Percentiles rank a stretch among this genome's conserved stretches.
phyloP scores from a whole-genome alignment of 306 rosid species.

The Ammopiptanthus mongolicus region DNA sequence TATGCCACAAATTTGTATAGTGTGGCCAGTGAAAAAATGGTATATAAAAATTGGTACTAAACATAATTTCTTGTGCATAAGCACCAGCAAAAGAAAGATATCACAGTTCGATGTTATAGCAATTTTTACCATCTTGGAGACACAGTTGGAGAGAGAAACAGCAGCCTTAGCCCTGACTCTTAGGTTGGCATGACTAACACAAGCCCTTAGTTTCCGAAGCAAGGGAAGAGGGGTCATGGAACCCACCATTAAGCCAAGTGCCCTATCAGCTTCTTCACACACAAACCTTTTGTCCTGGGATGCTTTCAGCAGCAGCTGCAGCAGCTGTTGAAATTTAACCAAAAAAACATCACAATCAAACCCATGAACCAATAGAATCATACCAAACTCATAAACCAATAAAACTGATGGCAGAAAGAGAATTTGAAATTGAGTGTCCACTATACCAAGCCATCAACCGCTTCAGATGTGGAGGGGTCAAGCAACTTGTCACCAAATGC shows the following conservation, averaged over 20 bases:
- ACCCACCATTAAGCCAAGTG: slow-evolving; percentile 57
- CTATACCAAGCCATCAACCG: slow-evolving; percentile 72
- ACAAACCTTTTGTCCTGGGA: slow-evolving; percentile 90
- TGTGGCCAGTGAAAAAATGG: too few relatives aligned
- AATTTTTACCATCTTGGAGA: slow-evolving; percentile 71
- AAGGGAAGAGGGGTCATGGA: slow-evolving; percentile 69
- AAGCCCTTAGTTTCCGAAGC: slow-evolving; percentile 50
- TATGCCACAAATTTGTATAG: too few relatives aligned
- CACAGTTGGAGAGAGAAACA: slow-evolving; percentile 57
- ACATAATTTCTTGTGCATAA: not conserved
- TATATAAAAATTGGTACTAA: too few relatives aligned
- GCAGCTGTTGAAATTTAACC: slow-evolving; percentile 42
- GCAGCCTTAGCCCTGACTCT: slow-evolving; percentile 89
- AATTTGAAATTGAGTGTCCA: not conserved
- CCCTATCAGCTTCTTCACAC: slow-evolving; percentile 89
- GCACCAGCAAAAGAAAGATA: not conserved
- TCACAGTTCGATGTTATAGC: not conserved
- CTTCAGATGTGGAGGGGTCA: slow-evolving; percentile 47
- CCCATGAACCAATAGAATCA: not conserved
- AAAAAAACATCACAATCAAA: slow-evolving; percentile 12
- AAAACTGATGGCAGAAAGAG: not conserved
- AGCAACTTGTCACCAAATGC: slow-evolving; percentile 72
- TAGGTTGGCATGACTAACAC: slow-evolving; percentile 60
- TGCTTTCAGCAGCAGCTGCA: slow-evolving; percentile 78
- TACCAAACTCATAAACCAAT: not conserved